phyloP scores from a whole-genome alignment of 1,139 yeast genomes.

The Yamadazyma triangularis region DNA sequence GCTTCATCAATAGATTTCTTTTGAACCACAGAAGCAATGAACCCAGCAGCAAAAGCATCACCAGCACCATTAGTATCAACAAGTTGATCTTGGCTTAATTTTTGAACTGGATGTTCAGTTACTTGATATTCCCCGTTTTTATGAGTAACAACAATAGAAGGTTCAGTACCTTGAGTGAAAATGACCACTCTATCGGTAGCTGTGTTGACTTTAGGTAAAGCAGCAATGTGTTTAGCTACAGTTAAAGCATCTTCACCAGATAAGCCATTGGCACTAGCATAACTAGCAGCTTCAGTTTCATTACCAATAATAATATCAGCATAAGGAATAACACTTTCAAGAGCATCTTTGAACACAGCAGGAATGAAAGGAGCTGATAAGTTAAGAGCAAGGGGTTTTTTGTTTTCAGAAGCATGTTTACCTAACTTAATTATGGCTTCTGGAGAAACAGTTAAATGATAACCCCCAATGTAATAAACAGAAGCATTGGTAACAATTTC shows the following conservation, averaged over 20 bases:
- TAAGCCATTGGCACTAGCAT: slow-evolving; percentile 78
- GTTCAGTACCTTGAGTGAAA: slow-evolving; percentile 90
- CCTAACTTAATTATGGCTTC: slow-evolving; percentile 89
- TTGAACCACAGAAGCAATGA: slow-evolving; percentile 81
- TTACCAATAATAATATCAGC: slow-evolving; percentile 92
- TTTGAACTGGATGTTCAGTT: slow-evolving; percentile 62
- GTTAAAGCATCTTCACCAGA: slow-evolving; percentile 56
- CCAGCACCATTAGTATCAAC: slow-evolving; percentile 99
- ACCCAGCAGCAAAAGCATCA: slow-evolving; percentile 98
- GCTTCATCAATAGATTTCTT: slow-evolving; percentile 62
- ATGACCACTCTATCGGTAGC: slow-evolving; percentile 76
- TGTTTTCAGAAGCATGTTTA: slow-evolving; percentile 80
- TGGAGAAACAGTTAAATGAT: slow-evolving; percentile 96
- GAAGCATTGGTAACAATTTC: slow-evolving; percentile 73
- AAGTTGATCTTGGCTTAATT: slow-evolving; percentile 61
- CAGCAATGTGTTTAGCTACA: slow-evolving; percentile 79
- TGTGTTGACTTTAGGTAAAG: slow-evolving; percentile 70
- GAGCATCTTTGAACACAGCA: slow-evolving; percentile 89
- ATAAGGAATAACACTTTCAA: slow-evolving; percentile 77
- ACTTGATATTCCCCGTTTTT: slow-evolving; percentile 44
- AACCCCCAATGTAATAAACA: slow-evolving; percentile 91
- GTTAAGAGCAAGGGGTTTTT: slow-evolving; percentile 83
- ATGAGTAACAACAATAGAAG: slow-evolving; percentile 71
- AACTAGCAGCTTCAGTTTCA: slow-evolving; percentile 95
- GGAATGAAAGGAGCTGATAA: slow-evolving; percentile 96